Evolutionary conservation across 192 early-diverging fungal species (phyloP).

Genomic region (Geranomyces variabilis): DNA sequence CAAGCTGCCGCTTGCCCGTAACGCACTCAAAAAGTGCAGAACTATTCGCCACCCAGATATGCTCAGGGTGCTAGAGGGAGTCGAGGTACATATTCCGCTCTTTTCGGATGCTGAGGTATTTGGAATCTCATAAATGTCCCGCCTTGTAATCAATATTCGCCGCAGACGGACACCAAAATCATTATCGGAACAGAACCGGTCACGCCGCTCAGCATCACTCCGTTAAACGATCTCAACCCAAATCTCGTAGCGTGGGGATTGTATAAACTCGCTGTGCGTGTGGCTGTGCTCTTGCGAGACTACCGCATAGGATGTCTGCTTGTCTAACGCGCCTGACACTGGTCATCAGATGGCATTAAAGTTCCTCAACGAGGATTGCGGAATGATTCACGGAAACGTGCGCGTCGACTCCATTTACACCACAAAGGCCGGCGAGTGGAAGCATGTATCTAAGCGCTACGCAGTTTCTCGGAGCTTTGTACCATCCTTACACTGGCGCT

Average conservation of each 20-base stretch:
- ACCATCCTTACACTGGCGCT: background rate
- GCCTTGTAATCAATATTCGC: background rate
- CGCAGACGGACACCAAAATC: slow-evolving; percentile 71
- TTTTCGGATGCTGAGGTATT: background rate
- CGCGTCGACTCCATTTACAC: slow-evolving; percentile 78
- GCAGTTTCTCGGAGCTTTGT: background rate
- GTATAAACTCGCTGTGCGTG: slow-evolving; percentile 82
- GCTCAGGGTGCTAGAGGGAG: slow-evolving; percentile 82
- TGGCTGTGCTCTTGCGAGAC: background rate
- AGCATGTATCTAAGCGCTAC: slow-evolving; percentile 30
- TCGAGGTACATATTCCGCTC: slow-evolving; percentile 63
- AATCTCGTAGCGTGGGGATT: slow-evolving; percentile 81
- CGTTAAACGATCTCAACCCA: slow-evolving; percentile 48
- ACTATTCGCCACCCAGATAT: slow-evolving; percentile 91
- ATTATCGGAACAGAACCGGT: slow-evolving; percentile 90
- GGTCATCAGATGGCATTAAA: slow-evolving; percentile 71
- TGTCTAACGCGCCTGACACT: background rate
- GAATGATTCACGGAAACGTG: slow-evolving; percentile 87
- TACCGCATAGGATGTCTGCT: slow-evolving; percentile 17
- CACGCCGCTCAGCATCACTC: slow-evolving; percentile 65
- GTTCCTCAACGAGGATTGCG: slow-evolving; percentile 86
- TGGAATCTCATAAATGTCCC: background rate
- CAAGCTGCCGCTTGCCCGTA: slow-evolving; percentile 80
- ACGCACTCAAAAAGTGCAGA: slow-evolving; percentile 81
- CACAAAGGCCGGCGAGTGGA: slow-evolving; percentile 94